phyloP scores from a whole-genome alignment of 441 rosid genomes.

The Lepidium campestre region DNA sequence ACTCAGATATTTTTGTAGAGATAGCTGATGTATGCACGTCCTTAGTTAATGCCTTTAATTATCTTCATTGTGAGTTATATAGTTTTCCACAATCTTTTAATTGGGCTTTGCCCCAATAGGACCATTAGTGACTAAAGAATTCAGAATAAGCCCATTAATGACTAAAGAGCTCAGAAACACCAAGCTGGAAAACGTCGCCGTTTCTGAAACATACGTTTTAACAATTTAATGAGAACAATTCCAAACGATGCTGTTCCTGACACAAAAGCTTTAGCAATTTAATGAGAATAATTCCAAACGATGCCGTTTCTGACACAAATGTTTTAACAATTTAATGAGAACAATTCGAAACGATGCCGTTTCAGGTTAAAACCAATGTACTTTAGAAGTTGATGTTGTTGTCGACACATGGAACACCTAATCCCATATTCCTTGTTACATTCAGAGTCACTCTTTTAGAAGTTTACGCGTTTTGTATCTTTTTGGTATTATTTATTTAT shows the following conservation, averaged over 20 bases:
- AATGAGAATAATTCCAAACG: too few relatives aligned
- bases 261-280: too few relatives aligned
- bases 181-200: too few relatives aligned
- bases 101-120: background rate
- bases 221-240: too few relatives aligned
- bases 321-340: too few relatives aligned
- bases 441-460: slow-evolving; percentile 1
- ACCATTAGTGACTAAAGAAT: too few relatives aligned
- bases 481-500: background rate
- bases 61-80: background rate
- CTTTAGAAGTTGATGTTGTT: slow-evolving; percentile 1
- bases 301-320: too few relatives aligned
- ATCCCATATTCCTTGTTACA: slow-evolving; percentile 2
- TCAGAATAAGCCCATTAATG: too few relatives aligned
- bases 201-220: too few relatives aligned
- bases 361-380: background rate
- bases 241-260: too few relatives aligned
- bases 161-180: too few relatives aligned
- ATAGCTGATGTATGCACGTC: background rate
- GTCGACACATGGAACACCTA: slow-evolving; percentile 21
- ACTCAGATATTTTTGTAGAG: background rate
- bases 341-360: background rate
- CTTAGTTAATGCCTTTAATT: background rate
- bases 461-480: slow-evolving; percentile 15
- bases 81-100: background rate